Conservation (phyloP, 2,329 filamentous ascomycete genomes). For the Aspergillus unguis region DNA sequence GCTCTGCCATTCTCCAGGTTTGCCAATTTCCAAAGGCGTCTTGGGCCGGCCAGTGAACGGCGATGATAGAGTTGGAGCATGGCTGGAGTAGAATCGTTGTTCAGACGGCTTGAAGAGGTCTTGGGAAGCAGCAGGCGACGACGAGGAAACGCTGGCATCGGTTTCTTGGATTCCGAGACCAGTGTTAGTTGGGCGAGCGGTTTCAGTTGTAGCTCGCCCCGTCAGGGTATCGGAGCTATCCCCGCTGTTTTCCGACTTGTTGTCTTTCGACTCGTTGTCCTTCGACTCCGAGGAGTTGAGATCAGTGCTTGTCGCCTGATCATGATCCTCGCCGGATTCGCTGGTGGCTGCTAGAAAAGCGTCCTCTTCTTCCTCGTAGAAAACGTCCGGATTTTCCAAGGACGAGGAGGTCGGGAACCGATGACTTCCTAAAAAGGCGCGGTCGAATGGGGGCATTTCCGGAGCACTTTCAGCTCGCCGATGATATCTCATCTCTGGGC, state of each 20-base stretch:
- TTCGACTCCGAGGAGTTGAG: too few relatives aligned
- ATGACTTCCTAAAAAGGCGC: conserved; percentile 36
- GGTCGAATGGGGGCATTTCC: conserved; percentile 48
- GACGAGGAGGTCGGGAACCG: conserved; percentile 38
- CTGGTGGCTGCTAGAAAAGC: conserved; percentile 44
- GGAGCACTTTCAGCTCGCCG: conserved; percentile 50
- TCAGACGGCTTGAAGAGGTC: background rate
- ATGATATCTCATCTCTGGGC: conserved; percentile 50
- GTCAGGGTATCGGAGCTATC: conserved; percentile 29
- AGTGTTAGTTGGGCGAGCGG: conserved; percentile 14
- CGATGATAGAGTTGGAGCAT: conserved; percentile 20
- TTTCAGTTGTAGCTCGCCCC: conserved; percentile 14
- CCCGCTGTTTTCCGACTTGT: conserved; percentile 23
- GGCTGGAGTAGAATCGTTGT: conserved; percentile 9
- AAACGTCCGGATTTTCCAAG: conserved; percentile 46
- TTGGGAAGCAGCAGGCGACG: background rate
- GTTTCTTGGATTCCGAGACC: conserved; percentile 31
- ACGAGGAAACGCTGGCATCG: conserved; percentile 8
- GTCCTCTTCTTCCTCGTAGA: conserved; percentile 52
- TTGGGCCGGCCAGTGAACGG: conserved; percentile 22
- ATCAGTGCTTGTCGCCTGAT: conserved; percentile 5
- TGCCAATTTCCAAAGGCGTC: conserved; percentile 29
- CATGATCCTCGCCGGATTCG: conserved; percentile 24
- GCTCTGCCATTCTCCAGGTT: conserved; percentile 28
- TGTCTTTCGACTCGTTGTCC: conserved; percentile 12